These are phyloP conservation scores for Ogataea ramenticola DNA, from an alignment of 805 yeast genomes.

Conservation along the genomic window DNA sequence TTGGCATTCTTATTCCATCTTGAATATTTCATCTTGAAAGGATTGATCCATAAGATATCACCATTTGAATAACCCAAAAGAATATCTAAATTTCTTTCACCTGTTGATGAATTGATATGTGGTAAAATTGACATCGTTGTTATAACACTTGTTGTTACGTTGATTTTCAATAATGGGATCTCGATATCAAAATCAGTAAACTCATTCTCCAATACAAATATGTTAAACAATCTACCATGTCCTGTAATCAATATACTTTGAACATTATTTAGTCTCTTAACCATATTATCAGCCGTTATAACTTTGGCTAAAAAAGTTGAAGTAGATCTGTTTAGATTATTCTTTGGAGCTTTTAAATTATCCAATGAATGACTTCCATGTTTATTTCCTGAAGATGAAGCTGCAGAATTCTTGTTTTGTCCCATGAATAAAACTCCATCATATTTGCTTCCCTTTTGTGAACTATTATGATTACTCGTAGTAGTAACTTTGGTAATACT, in stretches of 20 bases:
- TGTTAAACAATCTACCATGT: slow-evolving; percentile 45
- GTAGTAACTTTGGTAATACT: neutral
- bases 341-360: slow-evolving; percentile 22
- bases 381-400: no score
- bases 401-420: slow-evolving; percentile 4
- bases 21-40: slow-evolving; percentile 38
- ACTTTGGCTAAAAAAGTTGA: slow-evolving; percentile 29
- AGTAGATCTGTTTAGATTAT: slow-evolving; percentile 22
- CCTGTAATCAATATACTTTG: slow-evolving; percentile 32
- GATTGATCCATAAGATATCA: slow-evolving; percentile 57
- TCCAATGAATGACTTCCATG: slow-evolving; percentile 4
- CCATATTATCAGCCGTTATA: slow-evolving; percentile 23
- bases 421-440: slow-evolving; percentile 1
- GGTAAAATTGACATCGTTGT: slow-evolving; percentile 33
- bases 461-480: slow-evolving; percentile 4
- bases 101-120: slow-evolving; percentile 13
- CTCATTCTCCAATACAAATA: slow-evolving; percentile 31
- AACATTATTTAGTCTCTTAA: slow-evolving; percentile 20
- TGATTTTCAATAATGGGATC: slow-evolving; percentile 37
- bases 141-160: slow-evolving; percentile 30
- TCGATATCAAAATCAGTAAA: slow-evolving; percentile 34
- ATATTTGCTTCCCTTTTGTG: slow-evolving; percentile 3
- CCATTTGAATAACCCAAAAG: slow-evolving; percentile 60
- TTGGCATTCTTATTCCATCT: slow-evolving; percentile 46
- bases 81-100: slow-evolving; percentile 39